A percentile compares a stretch with the other conserved stretches of the same genome.
Evolutionary conservation across 305 asterid genomes (phyloP).

Genomic region (Vinca major): DNA sequence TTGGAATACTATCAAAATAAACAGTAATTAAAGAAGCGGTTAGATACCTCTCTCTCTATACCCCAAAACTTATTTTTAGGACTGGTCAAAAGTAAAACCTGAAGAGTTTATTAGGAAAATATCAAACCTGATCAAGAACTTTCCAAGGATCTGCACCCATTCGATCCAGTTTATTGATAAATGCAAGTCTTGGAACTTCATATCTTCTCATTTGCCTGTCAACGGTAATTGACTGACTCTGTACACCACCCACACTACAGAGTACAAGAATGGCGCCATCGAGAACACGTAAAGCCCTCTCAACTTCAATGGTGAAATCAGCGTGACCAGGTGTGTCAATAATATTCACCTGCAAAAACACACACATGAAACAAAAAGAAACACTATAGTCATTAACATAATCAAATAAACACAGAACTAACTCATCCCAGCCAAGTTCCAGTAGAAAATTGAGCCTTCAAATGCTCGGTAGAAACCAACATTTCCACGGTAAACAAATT

Average conservation of each 20-base stretch:
- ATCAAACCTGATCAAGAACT: constrained; percentile 85
- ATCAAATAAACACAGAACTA: too few relatives aligned
- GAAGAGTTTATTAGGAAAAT: background rate
- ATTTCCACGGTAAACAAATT: background rate
- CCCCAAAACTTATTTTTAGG: background rate
- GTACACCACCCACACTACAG: constrained; percentile 98
- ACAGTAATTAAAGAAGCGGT: background rate
- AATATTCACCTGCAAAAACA: constrained; percentile 66
- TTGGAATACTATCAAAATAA: background rate
- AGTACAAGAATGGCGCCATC: constrained; percentile 95
- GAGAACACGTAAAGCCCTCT: constrained; percentile 95
- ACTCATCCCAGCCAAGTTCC: background rate
- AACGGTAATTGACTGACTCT: constrained; percentile 95
- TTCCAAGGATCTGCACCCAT: constrained; percentile 99
- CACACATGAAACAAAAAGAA: constrained; percentile 13
- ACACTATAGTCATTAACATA: background rate
- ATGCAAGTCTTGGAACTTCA: constrained; percentile 92
- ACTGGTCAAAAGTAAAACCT: background rate
- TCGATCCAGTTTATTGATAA: constrained; percentile 89
- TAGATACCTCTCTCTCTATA: background rate
- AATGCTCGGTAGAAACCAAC: background rate
- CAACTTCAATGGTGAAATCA: constrained; percentile 97
- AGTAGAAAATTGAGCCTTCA: background rate
- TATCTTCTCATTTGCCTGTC: constrained; percentile 98
- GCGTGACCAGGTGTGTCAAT: constrained; percentile 98